phyloP scores from a whole-genome alignment of 1,284 basidiomycete genomes.

The Fistulinella cinereoalba region DNA sequence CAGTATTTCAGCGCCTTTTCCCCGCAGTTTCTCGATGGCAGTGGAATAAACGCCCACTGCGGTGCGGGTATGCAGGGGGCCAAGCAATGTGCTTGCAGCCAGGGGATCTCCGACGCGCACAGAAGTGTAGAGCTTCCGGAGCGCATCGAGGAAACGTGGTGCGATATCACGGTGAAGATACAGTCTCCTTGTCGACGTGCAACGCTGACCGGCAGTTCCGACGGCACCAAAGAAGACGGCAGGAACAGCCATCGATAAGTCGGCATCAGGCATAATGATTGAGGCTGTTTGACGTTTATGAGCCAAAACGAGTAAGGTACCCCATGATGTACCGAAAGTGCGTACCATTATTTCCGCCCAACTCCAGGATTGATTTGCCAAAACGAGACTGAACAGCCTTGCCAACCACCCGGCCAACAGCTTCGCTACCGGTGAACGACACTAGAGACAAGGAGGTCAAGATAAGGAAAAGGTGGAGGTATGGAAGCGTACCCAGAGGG shows the following conservation, averaged over 20 bases:
- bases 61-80: slow-evolving; percentile 76
- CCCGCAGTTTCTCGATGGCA: slow-evolving; percentile 63
- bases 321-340: slow-evolving; percentile 14
- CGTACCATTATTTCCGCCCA: slow-evolving; percentile 93
- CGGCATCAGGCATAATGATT: slow-evolving; percentile 91
- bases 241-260: slow-evolving; percentile 84
- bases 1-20: slow-evolving; percentile 73
- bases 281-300: slow-evolving; percentile 54
- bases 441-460: slow-evolving; percentile 42
- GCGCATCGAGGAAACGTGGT: slow-evolving; percentile 67
- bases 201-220: slow-evolving; percentile 93
- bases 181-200: slow-evolving; percentile 89
- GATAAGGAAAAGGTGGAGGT: background rate
- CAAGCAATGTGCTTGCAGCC: slow-evolving; percentile 68
- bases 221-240: slow-evolving; percentile 92
- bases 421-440: slow-evolving; percentile 93
- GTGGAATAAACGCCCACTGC: slow-evolving; percentile 67
- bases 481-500: slow-evolving; percentile 57
- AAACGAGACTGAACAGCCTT: slow-evolving; percentile 77
- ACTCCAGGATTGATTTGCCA: slow-evolving; percentile 84
- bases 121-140: slow-evolving; percentile 70
- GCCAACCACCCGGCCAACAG: slow-evolving; percentile 81
- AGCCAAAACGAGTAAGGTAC: slow-evolving; percentile 18
- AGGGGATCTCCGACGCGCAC: slow-evolving; percentile 83
- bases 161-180: slow-evolving; percentile 85